Conservation (phyloP, 306 rosid species). For the Elaeagnus macrophylla region DNA sequence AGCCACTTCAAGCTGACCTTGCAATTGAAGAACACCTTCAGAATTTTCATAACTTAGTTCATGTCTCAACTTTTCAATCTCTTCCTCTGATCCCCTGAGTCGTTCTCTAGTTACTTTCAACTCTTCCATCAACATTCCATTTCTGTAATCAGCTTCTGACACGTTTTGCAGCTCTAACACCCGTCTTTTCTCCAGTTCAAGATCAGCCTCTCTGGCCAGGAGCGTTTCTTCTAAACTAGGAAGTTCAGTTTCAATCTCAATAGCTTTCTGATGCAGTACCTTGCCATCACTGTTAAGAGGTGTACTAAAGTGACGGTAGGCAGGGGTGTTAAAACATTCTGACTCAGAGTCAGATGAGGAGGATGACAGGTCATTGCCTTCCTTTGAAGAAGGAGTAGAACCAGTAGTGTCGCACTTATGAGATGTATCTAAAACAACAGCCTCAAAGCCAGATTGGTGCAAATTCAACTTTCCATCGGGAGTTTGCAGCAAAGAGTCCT, state of each 20-base stretch:
- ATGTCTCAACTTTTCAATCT: constrained; percentile 29
- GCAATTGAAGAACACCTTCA: constrained; percentile 26
- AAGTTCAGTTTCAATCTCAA: constrained; percentile 29
- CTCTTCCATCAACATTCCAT: constrained; percentile 34
- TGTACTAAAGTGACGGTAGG: constrained; percentile 18
- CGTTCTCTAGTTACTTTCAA: constrained; percentile 28
- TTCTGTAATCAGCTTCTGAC: constrained; percentile 30
- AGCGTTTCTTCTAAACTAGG: constrained; percentile 28
- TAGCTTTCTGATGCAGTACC: constrained; percentile 22
- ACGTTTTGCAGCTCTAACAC: constrained; percentile 33
- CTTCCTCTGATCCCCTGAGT: constrained; percentile 34
- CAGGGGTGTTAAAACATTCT: constrained; percentile 24
- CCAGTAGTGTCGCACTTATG: constrained; percentile 42
- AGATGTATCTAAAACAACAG: constrained; percentile 34
- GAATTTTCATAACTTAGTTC: constrained; percentile 24
- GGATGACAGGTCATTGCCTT: constrained; percentile 36
- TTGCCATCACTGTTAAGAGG: constrained; percentile 24
- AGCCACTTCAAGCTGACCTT: constrained; percentile 33
- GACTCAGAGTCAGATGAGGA: constrained; percentile 47
- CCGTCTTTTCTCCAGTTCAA: constrained; percentile 34
- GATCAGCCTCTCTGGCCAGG: constrained; percentile 36
- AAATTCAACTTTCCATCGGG: constrained; percentile 35
- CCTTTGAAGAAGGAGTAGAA: constrained; percentile 41
- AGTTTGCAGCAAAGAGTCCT: constrained; percentile 23
- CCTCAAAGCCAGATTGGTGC: constrained; percentile 27